Evolutionary conservation across 148 eudicot genomes (phyloP).

Genomic region (Chenopodium album): DNA sequence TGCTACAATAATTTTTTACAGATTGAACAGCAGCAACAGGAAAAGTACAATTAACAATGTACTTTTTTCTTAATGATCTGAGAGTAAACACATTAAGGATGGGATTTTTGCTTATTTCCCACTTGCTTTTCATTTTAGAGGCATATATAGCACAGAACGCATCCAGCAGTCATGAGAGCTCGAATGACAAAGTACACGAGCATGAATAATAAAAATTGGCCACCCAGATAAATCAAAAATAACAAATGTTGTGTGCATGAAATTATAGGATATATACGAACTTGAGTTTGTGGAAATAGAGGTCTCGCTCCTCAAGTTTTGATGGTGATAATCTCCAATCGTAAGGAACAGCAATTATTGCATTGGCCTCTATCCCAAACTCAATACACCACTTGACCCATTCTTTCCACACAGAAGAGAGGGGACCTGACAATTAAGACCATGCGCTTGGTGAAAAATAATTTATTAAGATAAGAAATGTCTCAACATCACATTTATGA

Average conservation of each 20-base stretch:
- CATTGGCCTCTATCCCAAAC: constrained; percentile 94
- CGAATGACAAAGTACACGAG: neutral
- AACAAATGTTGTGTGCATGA: constrained; percentile 4
- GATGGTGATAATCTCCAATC: constrained; percentile 98
- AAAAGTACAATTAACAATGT: neutral
- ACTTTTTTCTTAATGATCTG: neutral
- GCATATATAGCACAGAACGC: neutral
- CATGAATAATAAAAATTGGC: neutral
- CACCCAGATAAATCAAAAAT: constrained; percentile 3
- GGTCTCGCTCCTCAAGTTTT: constrained; percentile 96
- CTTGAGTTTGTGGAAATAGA: constrained; percentile 95
- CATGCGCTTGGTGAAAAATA: neutral
- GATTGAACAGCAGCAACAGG: neutral
- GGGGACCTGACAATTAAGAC: constrained; percentile 65
- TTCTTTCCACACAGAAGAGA: constrained; percentile 98
- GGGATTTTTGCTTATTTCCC: neutral
- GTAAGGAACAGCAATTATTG: constrained; percentile 93
- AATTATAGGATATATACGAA: constrained; percentile 34
- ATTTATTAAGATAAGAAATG: neutral
- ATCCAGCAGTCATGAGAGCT: neutral
- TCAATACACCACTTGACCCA: constrained; percentile 99
- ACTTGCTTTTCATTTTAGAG: neutral
- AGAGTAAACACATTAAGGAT: neutral
- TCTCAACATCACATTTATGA: neutral
- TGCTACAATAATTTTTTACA: neutral